Evolutionary conservation across 768 basidiomycete genomes (phyloP), one percentile per base, ranked within the genome.

Genomic region (Hysterangium stoloniferum): DNA sequence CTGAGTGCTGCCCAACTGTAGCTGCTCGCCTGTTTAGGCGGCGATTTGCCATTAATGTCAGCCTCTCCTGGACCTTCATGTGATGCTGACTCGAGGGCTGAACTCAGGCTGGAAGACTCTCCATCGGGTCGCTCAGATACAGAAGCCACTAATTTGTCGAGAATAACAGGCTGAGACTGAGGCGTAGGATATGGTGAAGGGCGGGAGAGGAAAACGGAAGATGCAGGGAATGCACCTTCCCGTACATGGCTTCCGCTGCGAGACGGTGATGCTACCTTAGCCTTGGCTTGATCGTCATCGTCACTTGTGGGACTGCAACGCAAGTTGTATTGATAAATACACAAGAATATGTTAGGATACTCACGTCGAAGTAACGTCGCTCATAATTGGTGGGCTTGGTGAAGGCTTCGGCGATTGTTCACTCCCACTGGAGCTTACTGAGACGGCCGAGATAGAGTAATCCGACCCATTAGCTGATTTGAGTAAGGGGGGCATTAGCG

Each of bases 201-300:
- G 59, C 36, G 62, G 19, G 59, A 54, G 44, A 58, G 58, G 61
- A 53, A 59, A 56, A 62, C 45, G 47, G 65, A 62, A 35, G 71
- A 77, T 0, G 77, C 77, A 44, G 78, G 68, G 58, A 82, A 83
- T 5, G 84, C 86, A 48, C 80, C 83, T 70, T 88, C 84, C 35
- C 85, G 66, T 28, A 63, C 53, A 50, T 73, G 72, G 41, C 27
- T 25, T 31, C 47, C 36, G 17, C 15, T 47, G 17, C 37, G 31
- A 13, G 36, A 45, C 6, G 28, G 37, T 4, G 44, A n/a, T n/a
- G n/a, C n/a, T n/a, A n/a, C 17, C 44, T 45, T 29, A 9, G 38
- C 28, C 33, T 27, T 6, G 17, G 8, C 11, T 15, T 45, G 44
- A 9, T 9, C 33, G 19, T 45, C 29, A 11, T 22, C 12, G 43